Percentiles rank a stretch among this genome's conserved stretches.
Evolutionary conservation across 805 yeast species (phyloP).

Genomic region (Barnettozyma siamensis): DNA sequence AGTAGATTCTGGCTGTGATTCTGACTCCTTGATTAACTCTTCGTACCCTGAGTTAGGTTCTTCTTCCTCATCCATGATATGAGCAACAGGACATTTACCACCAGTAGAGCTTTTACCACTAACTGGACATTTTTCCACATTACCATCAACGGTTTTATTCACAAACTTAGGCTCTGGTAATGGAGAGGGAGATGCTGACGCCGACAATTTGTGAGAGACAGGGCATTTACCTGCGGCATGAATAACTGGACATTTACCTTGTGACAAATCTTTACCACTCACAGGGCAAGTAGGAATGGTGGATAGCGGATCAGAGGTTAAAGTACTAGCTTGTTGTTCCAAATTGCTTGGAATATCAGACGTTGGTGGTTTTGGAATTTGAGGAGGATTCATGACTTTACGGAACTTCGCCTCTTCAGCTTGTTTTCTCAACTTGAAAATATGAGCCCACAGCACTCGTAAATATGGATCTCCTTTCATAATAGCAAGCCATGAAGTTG

Average conservation of each 20-base stretch:
- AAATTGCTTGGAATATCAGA: not conserved
- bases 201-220: slow-evolving; percentile 15
- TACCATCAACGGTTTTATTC: not conserved
- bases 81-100: slow-evolving; percentile 23
- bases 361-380: not conserved
- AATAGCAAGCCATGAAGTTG: slow-evolving; percentile 54
- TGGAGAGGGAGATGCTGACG: slow-evolving; percentile 3
- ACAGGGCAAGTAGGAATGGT: slow-evolving; percentile 12
- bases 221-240: slow-evolving; percentile 24
- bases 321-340: not conserved
- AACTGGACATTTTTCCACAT: slow-evolving; percentile 16
- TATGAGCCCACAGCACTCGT: slow-evolving; percentile 48
- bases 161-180: not conserved
- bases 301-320: not conserved
- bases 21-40: not conserved
- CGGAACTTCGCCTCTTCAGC: slow-evolving; percentile 23
- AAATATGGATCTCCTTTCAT: slow-evolving; percentile 55
- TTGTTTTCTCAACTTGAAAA: slow-evolving; percentile 36
- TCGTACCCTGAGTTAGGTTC: not conserved
- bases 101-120: slow-evolving; percentile 12
- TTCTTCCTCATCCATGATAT: slow-evolving; percentile 7
- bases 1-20: not conserved
- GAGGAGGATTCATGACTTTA: not conserved
- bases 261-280: slow-evolving; percentile 12
- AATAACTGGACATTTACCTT: slow-evolving; percentile 25